Base-by-base conservation (phyloP, 2,329 filamentous ascomycete genomes). In the Pezicula radicicola region DNA sequence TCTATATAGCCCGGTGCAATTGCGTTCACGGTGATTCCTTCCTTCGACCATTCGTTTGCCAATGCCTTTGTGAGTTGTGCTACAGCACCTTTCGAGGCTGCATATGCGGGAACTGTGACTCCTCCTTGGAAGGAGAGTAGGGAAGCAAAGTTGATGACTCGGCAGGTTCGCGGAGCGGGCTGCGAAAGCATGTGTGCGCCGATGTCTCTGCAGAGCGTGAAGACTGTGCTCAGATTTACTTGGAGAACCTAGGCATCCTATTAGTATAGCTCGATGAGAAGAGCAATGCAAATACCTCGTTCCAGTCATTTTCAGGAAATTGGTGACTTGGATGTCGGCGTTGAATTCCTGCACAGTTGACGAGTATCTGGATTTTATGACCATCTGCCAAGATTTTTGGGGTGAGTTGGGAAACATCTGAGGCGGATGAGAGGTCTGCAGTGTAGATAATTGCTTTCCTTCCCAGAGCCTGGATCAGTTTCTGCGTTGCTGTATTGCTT, bases 341-440 rank as follows among this genome's bases (percentile, higher is more conserved):
- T 70, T 96, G 91, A 66, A 96, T 92, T 25, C 91, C 91, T 16
- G 88, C 91, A 72, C 89, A 93, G 73, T 92, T 96, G 61, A 96
- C 74, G 7, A 96, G 80, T 64, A 95, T 89, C 65, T 89, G 80
- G 57, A 95, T 82, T 65, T 82, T 65, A 66, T 84, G 77, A 46
- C 79, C 80, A 63, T 85, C 81, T 40, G 75, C 71, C n/a, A 89
- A 73, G 51, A 91, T 69, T 18, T 72, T 71, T 21, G 85, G 80
- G 1, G 83, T 72, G 2, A 92, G 75, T 0, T 72, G 69, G n/a
- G 77, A 72, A 50, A 91, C 84, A 19, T 83, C 80, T 18, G 72
- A 63, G n/a, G 74, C 67, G 2, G 78, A 83, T 37, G 83, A 75
- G 25, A 92, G 81, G 70, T 93, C 88, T 16, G 83, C 84, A 1